Evolutionary conservation across 495 filamentous ascomycete species (phyloP), one percentile per base, ranked within the genome.

Genomic region (Jackrogersella minutella): DNA sequence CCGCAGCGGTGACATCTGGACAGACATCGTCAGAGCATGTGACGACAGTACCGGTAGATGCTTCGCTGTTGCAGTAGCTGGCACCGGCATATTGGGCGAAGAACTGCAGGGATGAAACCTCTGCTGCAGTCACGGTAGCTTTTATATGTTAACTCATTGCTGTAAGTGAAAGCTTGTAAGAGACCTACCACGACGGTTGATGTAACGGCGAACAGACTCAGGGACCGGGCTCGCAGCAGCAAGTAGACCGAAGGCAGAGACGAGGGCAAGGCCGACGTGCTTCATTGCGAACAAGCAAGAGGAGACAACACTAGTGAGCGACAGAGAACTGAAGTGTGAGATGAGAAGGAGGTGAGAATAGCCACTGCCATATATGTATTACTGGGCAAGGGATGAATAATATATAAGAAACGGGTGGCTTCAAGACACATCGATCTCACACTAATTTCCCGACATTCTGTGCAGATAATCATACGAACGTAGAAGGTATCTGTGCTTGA

Each of bases 21-120:
- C 92, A 95, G 56, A 80, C 81, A 40, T 76, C 62, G n/a, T 75
- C 79, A 5, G 76, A 58, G 74, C 92, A 96, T 10, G 80, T 80
- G 16, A 93, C 58, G 10, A 76, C 76, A 17, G 77, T 68, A n/a
- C 82, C 82, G 5, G 82, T 74, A 5, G 64, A 36, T 40, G 82
- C 81, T 54, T 88, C 79, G 49, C 66, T 78, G 33, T 84, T 79
- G 74, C 91, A 95, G 74, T 91, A 92, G 4, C 87, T 78, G 0
- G 91, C 88, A 0, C 81, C 88, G 1, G 90, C 79, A 73, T 88
- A 94, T 70, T 94, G 85, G 13, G 88, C 84, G 71, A 84, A 91
- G 62, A 92, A 78, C 3, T 81, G 75, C 43, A 94, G 77, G 37
- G 83, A 78, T 19, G 72, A 46, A n/a, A 88, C 71, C 28, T 83